Conservation (phyloP, 306 rosid species). For the Acmispon strigosus region DNA sequence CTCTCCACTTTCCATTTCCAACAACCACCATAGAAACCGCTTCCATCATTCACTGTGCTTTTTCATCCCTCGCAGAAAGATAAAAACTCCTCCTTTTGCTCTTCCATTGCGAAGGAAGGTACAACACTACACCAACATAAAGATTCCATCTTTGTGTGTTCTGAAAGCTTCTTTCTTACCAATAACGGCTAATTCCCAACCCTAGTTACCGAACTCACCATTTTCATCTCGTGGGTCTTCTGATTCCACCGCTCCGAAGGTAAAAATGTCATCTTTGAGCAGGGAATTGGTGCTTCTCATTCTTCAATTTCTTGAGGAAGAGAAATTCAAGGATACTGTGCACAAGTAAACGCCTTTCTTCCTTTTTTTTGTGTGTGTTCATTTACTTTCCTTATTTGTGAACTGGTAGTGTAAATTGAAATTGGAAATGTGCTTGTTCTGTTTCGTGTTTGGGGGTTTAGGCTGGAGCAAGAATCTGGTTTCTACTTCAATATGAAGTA, state of each 20-base stretch:
- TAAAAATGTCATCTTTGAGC: constrained; percentile 54
- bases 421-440: background rate
- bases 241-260: background rate
- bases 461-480: constrained; percentile 73
- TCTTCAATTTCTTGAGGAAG: constrained; percentile 77
- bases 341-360: constrained; percentile 42
- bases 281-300: constrained; percentile 63
- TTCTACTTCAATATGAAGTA: constrained; percentile 64
- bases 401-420: background rate
- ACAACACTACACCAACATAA: too few species aligned
- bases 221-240: background rate
- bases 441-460: constrained; percentile 1
- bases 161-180: background rate
- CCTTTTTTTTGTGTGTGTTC: background rate
- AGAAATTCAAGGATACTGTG: constrained; percentile 51
- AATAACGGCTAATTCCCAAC: background rate
- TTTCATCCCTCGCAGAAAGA: background rate
- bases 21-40: constrained; percentile 27
- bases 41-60: constrained; percentile 10
- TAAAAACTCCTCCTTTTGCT: background rate
- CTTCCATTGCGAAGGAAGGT: background rate
- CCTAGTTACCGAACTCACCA: background rate
- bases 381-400: background rate
- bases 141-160: background rate
- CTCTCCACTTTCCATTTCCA: background rate